These are phyloP conservation scores for Aspergillus vadensis DNA, from an alignment of 2,329 filamentous ascomycete genomes.

Conservation along the genomic window DNA sequence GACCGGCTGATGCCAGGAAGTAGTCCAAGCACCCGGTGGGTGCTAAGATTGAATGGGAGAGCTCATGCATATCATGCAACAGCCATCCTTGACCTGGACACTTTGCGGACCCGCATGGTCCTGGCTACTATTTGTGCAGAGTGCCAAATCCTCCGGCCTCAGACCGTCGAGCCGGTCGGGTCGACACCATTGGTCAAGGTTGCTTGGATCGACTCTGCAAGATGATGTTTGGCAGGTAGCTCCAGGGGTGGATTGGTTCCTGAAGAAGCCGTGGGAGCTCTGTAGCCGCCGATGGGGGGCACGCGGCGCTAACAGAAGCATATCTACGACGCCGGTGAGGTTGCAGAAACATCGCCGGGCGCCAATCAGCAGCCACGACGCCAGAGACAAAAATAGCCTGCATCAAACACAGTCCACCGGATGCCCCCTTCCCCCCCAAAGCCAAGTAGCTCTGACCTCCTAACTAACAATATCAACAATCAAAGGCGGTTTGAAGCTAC, in stretches of 20 bases:
- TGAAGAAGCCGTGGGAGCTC: background rate
- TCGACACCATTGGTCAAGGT: slow-evolving; percentile 15
- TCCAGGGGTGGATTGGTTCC: slow-evolving; percentile 20
- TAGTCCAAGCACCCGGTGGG: background rate
- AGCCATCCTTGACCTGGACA: slow-evolving; percentile 8
- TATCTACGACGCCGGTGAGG: background rate
- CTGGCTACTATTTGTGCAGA: slow-evolving; percentile 15
- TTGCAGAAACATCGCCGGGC: slow-evolving; percentile 1
- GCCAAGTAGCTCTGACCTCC: too few relatives aligned
- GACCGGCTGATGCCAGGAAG: background rate
- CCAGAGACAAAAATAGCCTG: slow-evolving; percentile 11
- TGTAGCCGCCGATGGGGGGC: slow-evolving; percentile 22
- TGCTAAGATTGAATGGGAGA: background rate
- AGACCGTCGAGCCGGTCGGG: background rate
- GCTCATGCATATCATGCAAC: background rate
- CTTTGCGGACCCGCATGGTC: slow-evolving; percentile 1
- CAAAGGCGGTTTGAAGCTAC: too few relatives aligned
- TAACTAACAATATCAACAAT: too few relatives aligned
- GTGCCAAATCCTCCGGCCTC: slow-evolving; percentile 17
- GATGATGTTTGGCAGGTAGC: slow-evolving; percentile 4
- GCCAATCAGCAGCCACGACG: slow-evolving; percentile 11
- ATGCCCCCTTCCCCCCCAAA: too few relatives aligned
- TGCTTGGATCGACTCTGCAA: slow-evolving; percentile 15
- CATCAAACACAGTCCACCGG: background rate
- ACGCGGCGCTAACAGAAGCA: slow-evolving; percentile 13